Conservation (phyloP, 1,284 basidiomycete species). For the Trichosporon ovoides region DNA sequence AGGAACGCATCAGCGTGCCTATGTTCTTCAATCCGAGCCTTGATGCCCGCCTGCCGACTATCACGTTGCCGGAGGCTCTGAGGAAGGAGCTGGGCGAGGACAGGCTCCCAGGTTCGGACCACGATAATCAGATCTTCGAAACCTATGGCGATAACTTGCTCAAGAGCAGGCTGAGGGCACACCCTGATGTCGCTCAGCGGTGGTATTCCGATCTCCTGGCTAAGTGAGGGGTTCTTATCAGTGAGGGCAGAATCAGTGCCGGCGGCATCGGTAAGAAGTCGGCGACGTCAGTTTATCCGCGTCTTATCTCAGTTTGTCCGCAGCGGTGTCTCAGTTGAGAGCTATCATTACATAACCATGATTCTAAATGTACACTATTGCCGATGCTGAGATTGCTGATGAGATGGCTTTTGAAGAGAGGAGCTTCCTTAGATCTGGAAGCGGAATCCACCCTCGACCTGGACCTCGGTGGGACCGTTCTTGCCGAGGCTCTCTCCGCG, state of each 20-base stretch:
- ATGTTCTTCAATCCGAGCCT: slow-evolving; percentile 20
- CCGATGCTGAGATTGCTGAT: not conserved
- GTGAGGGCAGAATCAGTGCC: no score
- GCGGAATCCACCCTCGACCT: slow-evolving; percentile 40
- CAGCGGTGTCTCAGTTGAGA: no score
- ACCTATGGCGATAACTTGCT: slow-evolving; percentile 19
- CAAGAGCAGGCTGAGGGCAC: slow-evolving; percentile 17
- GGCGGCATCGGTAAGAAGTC: no score
- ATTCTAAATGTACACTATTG: not conserved
- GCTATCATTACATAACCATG: not conserved
- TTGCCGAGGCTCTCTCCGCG: slow-evolving; percentile 34
- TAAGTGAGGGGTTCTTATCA: not conserved
- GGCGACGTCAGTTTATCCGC: no score
- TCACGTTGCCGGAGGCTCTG: slow-evolving; percentile 9
- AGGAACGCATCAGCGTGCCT: slow-evolving; percentile 12
- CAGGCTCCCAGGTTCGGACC: not conserved
- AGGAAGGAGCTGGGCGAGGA: not conserved
- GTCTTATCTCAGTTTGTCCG: no score
- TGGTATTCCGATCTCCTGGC: not conserved
- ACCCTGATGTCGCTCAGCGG: slow-evolving; percentile 15
- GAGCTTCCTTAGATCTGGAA: slow-evolving; percentile 43
- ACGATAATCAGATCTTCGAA: slow-evolving; percentile 10
- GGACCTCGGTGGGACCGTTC: slow-evolving; percentile 35
- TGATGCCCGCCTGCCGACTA: slow-evolving; percentile 13
- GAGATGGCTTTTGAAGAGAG: not conserved